Evolutionary conservation across 768 basidiomycete genomes (phyloP).

Genomic region (Tulasnella sp.): DNA sequence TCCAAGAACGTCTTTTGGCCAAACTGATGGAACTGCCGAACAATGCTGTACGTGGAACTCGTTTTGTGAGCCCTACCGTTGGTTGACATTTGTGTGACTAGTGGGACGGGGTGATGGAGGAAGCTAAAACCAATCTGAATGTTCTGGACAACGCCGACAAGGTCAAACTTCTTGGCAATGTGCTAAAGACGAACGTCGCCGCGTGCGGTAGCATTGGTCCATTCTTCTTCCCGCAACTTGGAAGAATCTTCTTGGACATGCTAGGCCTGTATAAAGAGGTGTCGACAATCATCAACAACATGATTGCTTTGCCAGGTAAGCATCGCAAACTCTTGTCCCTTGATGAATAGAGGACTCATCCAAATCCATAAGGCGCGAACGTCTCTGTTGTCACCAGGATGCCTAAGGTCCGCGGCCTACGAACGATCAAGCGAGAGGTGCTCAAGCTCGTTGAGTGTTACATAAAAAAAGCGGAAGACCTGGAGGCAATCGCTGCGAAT

Average conservation of each 20-base stretch:
- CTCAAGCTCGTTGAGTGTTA: constrained; percentile 96
- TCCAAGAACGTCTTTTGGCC: constrained; percentile 87
- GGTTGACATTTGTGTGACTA: constrained; percentile 24
- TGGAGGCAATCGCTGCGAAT: constrained; percentile 81
- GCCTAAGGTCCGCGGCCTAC: constrained; percentile 83
- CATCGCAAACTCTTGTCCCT: constrained; percentile 13
- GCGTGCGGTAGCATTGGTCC: constrained; percentile 95
- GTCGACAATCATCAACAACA: constrained; percentile 90
- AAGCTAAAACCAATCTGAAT: constrained; percentile 86
- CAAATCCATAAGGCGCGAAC: constrained; percentile 39
- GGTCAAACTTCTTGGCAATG: constrained; percentile 92
- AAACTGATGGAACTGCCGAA: constrained; percentile 98
- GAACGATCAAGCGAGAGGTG: constrained; percentile 98
- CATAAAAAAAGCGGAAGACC: constrained; percentile 92
- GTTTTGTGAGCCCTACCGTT: background rate
- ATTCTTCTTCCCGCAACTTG: constrained; percentile 95
- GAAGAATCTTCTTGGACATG: constrained; percentile 95
- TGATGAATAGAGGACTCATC: background rate
- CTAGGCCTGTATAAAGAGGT: constrained; percentile 96
- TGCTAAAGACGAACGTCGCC: constrained; percentile 96
- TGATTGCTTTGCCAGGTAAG: constrained; percentile 73
- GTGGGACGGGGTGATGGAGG: constrained; percentile 98
- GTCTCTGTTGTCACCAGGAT: constrained; percentile 77
- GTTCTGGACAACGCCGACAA: constrained; percentile 85
- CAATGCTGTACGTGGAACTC: constrained; percentile 50